A percentile compares a stretch with the other conserved stretches of the same genome.
These are phyloP conservation scores for Zopfia rhizophila DNA, from an alignment of 2,329 filamentous ascomycete genomes.

Conservation along the genomic window DNA sequence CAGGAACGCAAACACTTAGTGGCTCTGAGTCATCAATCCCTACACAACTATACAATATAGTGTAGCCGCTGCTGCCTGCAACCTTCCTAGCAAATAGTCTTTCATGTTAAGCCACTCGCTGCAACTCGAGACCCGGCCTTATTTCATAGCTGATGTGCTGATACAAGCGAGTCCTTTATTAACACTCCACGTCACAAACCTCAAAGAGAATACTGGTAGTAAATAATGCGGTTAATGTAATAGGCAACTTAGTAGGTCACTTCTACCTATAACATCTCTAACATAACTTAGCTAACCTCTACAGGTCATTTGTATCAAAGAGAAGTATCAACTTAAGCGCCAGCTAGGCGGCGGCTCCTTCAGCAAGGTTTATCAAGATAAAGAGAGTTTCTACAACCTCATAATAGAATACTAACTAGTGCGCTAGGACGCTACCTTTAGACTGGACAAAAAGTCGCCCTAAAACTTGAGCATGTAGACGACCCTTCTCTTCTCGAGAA, in stretches of 20 bases:
- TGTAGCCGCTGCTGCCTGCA: too few species aligned
- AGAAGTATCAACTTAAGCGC: constrained; percentile 23
- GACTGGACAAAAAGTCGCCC: constrained; percentile 20
- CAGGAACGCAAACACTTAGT: constrained; percentile 6
- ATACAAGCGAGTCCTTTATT: too few species aligned
- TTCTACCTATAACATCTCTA: constrained; percentile 7
- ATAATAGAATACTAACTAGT: constrained; percentile 7
- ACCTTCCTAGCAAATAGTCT: too few species aligned
- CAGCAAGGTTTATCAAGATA: constrained; percentile 26
- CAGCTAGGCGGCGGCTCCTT: constrained; percentile 24
- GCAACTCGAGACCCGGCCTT: too few species aligned
- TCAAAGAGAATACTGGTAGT: constrained; percentile 1
- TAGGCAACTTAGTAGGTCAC: constrained; percentile 13
- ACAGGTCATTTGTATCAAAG: constrained; percentile 15
- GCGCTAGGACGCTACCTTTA: constrained; percentile 14
- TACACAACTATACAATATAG: too few species aligned
- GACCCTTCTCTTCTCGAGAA: constrained; percentile 21
- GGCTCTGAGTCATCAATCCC: too few species aligned
- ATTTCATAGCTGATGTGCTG: too few species aligned
- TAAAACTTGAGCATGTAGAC: constrained; percentile 24
- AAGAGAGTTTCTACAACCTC: constrained; percentile 3
- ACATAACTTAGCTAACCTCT: not conserved
- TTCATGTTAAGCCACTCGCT: too few species aligned
- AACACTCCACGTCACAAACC: too few species aligned
- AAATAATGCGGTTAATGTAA: constrained; percentile 9